Evolutionary conservation across 306 rosid genomes (phyloP).

Genomic region (Prosopis cineraria): DNA sequence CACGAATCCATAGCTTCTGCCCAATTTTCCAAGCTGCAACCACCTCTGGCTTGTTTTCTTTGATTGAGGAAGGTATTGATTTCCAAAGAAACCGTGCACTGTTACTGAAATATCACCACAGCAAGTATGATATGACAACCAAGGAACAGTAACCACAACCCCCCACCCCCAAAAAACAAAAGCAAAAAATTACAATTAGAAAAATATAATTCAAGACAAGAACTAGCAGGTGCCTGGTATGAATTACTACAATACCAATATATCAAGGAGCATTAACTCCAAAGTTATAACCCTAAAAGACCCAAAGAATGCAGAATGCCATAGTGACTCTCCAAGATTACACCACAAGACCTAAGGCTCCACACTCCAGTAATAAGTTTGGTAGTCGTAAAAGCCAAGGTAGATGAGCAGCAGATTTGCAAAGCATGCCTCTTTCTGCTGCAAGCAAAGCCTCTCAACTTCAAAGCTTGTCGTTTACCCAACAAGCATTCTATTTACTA

Average conservation of each 20-base stretch:
- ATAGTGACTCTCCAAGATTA: neutral
- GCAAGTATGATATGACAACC: slow-evolving; percentile 22
- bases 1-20: slow-evolving; percentile 76
- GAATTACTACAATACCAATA: neutral
- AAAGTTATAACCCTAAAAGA: neutral
- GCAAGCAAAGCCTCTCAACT: neutral
- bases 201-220: slow-evolving; percentile 2
- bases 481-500: too few relatives aligned
- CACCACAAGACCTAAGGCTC: neutral
- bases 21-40: slow-evolving; percentile 80
- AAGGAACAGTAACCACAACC: neutral
- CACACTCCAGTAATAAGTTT: neutral
- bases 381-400: neutral
- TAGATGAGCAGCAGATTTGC: neutral
- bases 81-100: slow-evolving; percentile 95
- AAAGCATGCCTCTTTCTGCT: neutral
- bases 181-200: neutral
- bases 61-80: slow-evolving; percentile 62
- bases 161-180: neutral
- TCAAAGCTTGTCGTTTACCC: neutral
- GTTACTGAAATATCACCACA: slow-evolving; percentile 65
- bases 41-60: slow-evolving; percentile 72
- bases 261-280: neutral
- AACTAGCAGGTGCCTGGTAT: neutral
- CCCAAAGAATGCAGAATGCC: neutral